These are phyloP conservation scores for Neurospora crassa DNA, from an alignment of 2,329 filamentous ascomycete genomes.

Conservation along the genomic window DNA sequence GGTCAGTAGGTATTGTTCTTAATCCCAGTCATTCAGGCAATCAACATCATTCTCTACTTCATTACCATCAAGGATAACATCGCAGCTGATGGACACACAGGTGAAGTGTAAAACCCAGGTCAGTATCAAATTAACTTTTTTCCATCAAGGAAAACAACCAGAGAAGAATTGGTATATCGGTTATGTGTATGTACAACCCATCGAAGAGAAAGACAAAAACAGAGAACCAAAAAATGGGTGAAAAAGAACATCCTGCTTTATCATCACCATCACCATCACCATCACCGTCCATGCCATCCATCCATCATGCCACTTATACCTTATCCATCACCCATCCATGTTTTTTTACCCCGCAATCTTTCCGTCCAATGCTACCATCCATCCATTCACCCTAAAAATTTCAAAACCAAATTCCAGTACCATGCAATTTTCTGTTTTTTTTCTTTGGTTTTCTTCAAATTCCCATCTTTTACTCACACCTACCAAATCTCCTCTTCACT, in stretches of 20 bases:
- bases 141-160: not conserved
- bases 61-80: too few relatives aligned
- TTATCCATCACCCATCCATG: too few relatives aligned
- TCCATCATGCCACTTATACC: not conserved
- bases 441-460: too few relatives aligned
- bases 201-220: not conserved
- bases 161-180: not conserved
- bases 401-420: too few relatives aligned
- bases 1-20: too few relatives aligned
- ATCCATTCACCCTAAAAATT: not conserved
- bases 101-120: not conserved
- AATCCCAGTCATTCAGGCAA: too few relatives aligned
- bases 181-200: not conserved
- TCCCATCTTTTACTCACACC: slow-evolving; percentile 4
- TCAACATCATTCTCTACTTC: too few relatives aligned
- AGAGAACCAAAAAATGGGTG: not conserved
- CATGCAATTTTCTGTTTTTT: too few relatives aligned
- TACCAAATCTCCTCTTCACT: slow-evolving; percentile 57
- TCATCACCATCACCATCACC: not conserved
- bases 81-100: too few relatives aligned
- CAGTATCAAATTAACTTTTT: not conserved
- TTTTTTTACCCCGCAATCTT: not conserved
- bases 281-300: not conserved
- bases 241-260: not conserved
- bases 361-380: not conserved